Evolutionary conservation across 768 basidiomycete genomes (phyloP), one percentile per base, ranked within the genome.

Genomic region (Cantharellus anzutake): DNA sequence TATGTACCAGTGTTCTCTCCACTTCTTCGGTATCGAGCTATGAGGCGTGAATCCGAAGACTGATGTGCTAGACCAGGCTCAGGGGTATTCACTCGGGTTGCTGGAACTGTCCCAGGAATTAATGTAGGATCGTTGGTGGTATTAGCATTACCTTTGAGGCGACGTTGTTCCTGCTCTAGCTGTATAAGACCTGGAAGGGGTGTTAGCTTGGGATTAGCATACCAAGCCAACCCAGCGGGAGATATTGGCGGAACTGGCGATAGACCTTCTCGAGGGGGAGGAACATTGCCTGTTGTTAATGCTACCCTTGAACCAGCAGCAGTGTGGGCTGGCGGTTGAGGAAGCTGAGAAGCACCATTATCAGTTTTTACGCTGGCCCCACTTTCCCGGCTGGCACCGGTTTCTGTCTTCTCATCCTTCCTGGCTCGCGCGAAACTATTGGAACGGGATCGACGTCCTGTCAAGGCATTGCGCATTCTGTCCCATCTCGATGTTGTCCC

Each of bases 101-200:
- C 60, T 42, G 51, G 53, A 39, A n/a, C 58, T 34, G 44, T 53
- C n/a, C 51, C 41, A 29, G 50, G 38, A 7, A 39, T 56, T 42
- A 37, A 57, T 11, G 44, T 48, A 29, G 20, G 20, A 29, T 29
- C 20, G 44, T 48, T 48, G 29, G 44, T 11, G 44, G 44, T 11
- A 11, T 11, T 11, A 48, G 11, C 44, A 48, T 48, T 29, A 11
- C 44, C 44, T 14, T 11, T 14, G 52, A 37, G 52, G 4, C 42
- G 55, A 41, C 61, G 63, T 41, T 61, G 63, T 41, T 63, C 62
- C 34, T 61, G 62, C 59, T 68, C 86, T 42, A 91, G 73, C 65
- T 79, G 78, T 66, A 82, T 78, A 69, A 91, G 83, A 42, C 88
- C 89, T 35, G 88, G 89, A 76, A 94, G 92, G 1, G 92, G 89